Evolutionary conservation across 805 yeast species (phyloP).

Genomic region (Torulaspora maleeae): DNA sequence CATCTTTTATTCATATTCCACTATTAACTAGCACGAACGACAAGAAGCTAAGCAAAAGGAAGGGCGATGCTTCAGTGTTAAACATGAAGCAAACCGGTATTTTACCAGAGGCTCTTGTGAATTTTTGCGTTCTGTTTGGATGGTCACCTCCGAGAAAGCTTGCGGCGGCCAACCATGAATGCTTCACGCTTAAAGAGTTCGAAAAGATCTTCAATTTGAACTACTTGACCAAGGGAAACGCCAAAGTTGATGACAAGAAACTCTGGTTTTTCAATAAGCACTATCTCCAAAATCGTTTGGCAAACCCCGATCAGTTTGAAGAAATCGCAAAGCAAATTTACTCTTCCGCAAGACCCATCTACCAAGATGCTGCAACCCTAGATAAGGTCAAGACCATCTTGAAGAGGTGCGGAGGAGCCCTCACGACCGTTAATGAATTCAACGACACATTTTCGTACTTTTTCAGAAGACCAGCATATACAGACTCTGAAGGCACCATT

Average conservation of each 20-base stretch:
- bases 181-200: constrained; percentile 49
- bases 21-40: constrained; percentile 66
- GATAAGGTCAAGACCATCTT: constrained; percentile 42
- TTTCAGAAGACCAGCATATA: constrained; percentile 36
- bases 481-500: constrained; percentile 25
- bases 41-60: constrained; percentile 79
- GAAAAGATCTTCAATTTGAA: constrained; percentile 55
- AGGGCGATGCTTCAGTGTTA: constrained; percentile 72
- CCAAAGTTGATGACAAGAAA: constrained; percentile 80
- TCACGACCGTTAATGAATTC: constrained; percentile 54
- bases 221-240: constrained; percentile 86
- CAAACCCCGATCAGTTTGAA: constrained; percentile 35
- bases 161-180: constrained; percentile 49
- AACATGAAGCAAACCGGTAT: constrained; percentile 57
- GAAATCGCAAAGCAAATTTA: constrained; percentile 37
- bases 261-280: constrained; percentile 71
- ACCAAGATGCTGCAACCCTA: constrained; percentile 14
- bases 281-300: constrained; percentile 48
- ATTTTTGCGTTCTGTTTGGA: constrained; percentile 86
- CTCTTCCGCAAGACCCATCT: constrained; percentile 16
- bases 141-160: constrained; percentile 78
- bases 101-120: constrained; percentile 80
- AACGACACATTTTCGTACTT: constrained; percentile 45
- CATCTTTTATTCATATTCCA: constrained; percentile 85
- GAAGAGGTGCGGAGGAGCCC: constrained; percentile 42